Conservation (phyloP, 2,329 filamentous ascomycete species). For the Paracamarosporium sp. region DNA sequence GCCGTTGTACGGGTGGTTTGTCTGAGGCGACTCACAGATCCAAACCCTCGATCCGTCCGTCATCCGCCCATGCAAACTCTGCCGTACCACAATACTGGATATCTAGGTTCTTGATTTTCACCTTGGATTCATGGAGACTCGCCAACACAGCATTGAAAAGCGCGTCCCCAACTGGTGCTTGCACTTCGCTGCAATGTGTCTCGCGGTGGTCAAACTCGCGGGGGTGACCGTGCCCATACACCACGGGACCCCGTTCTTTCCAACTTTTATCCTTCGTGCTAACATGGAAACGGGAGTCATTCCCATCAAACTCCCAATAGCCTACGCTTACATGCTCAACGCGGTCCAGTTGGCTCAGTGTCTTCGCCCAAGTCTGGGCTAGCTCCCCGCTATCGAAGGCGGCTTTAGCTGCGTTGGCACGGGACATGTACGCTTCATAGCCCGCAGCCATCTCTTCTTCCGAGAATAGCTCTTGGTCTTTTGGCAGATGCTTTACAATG, state of each 20-base stretch:
- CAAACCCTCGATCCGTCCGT: neutral
- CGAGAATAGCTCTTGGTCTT: neutral
- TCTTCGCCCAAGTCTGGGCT: neutral
- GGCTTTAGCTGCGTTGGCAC: neutral
- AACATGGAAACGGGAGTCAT: neutral
- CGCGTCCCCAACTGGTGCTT: neutral
- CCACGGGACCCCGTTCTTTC: neutral
- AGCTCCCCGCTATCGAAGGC: neutral
- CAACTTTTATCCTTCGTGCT: neutral
- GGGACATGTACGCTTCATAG: neutral
- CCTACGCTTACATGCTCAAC: neutral
- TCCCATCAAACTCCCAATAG: neutral
- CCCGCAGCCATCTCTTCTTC: neutral
- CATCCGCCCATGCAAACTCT: neutral
- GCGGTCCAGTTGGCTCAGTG: neutral
- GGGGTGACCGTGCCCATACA: neutral
- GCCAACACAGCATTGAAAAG: neutral
- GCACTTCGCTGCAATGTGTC: neutral
- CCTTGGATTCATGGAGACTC: neutral
- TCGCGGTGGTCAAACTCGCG: neutral
- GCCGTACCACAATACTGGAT: neutral
- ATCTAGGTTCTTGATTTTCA: neutral
- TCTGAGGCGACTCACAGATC: neutral
- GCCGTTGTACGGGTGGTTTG: no score
- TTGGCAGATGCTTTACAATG: neutral